These are phyloP conservation scores for Sphaerulina musiva DNA, from an alignment of 2,329 filamentous ascomycete genomes.

Conservation along the genomic window DNA sequence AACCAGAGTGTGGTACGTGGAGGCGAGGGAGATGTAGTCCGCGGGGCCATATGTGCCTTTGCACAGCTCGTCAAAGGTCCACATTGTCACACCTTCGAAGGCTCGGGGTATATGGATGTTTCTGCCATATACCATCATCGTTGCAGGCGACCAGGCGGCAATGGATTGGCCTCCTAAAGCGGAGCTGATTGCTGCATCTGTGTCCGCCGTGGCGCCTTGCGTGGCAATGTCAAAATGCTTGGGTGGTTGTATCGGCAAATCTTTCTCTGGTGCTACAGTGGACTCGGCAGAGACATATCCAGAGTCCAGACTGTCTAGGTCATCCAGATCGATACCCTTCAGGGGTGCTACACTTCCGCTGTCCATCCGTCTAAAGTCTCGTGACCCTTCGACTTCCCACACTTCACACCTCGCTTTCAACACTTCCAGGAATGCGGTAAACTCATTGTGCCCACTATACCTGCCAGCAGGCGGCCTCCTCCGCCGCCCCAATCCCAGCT, in stretches of 20 bases:
- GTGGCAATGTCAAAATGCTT: constrained; percentile 16
- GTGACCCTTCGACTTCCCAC: constrained; percentile 73
- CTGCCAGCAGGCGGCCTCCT: constrained; percentile 41
- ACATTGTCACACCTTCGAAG: constrained; percentile 53
- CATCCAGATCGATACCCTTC: constrained; percentile 15
- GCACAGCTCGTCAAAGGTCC: constrained; percentile 64
- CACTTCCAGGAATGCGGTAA: constrained; percentile 68
- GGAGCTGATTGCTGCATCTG: constrained; percentile 18
- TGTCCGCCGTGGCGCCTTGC: constrained; percentile 10
- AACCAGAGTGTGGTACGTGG: constrained; percentile 71
- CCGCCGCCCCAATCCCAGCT: constrained; percentile 31
- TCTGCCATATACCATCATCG: constrained; percentile 57
- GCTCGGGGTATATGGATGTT: constrained; percentile 54
- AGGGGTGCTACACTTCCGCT: constrained; percentile 29
- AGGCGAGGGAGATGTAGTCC: constrained; percentile 76
- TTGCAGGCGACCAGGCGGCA: constrained; percentile 40
- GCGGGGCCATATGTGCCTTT: constrained; percentile 62
- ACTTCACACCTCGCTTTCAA: constrained; percentile 72
- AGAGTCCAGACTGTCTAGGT: constrained; percentile 12
- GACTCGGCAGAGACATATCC: constrained; percentile 15
- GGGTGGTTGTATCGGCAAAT: constrained; percentile 12
- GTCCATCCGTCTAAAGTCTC: constrained; percentile 61
- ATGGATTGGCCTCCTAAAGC: constrained; percentile 10
- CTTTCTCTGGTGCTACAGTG: background rate
- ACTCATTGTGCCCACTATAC: constrained; percentile 61